phyloP scores from a whole-genome alignment of 768 basidiomycete genomes.

The Amanita pallidorosea region DNA sequence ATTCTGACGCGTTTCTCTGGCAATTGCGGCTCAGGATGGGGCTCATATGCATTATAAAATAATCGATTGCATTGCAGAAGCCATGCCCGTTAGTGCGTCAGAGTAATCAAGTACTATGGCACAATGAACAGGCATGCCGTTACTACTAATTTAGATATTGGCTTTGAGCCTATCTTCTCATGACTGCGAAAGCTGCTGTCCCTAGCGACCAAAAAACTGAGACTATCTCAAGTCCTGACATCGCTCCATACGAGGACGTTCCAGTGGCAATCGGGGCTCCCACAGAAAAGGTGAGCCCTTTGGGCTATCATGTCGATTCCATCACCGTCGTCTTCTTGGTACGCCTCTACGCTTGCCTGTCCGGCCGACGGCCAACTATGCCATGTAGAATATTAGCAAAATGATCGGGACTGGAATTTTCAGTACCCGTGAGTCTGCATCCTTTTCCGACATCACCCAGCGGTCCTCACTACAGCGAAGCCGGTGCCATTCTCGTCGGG shows the following conservation, averaged over 20 bases:
- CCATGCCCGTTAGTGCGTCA: too few species aligned
- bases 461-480: constrained; percentile 8
- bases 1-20: too few species aligned
- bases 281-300: constrained; percentile 21
- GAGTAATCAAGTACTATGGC: too few species aligned
- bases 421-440: constrained; percentile 15
- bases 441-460: neutral
- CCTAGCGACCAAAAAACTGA: too few species aligned
- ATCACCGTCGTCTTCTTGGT: constrained; percentile 18
- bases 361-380: neutral
- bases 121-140: too few species aligned
- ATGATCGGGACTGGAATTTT: constrained; percentile 31
- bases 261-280: constrained; percentile 19
- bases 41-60: too few species aligned
- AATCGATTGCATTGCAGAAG: too few species aligned
- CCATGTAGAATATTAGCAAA: constrained; percentile 20
- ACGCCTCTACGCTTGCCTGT: neutral
- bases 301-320: constrained; percentile 24
- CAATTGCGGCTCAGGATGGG: too few species aligned
- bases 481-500: constrained; percentile 24
- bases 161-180: too few species aligned
- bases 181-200: too few species aligned
- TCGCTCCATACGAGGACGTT: constrained; percentile 17
- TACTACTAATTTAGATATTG: too few species aligned
- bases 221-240: constrained; percentile 5